These are phyloP conservation scores for Marasmius oreades DNA, from an alignment of 1,284 basidiomycete species.

Conservation along the genomic window DNA sequence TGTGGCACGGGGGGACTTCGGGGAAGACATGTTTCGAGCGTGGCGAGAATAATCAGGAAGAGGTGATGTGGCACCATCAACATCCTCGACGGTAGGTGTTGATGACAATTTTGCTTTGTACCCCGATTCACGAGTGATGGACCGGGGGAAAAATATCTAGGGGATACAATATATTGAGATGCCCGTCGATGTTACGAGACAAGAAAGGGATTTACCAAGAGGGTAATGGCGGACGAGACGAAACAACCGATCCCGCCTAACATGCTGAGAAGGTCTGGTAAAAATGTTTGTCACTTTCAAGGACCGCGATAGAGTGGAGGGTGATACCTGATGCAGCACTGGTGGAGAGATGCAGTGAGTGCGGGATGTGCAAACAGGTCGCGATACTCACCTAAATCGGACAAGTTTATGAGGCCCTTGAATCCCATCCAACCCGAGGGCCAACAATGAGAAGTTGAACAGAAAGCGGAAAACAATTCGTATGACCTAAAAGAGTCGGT, in stretches of 20 bases:
- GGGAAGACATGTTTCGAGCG: slow-evolving; percentile 16
- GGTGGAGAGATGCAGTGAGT: slow-evolving; percentile 1
- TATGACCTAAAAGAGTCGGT: slow-evolving; percentile 38
- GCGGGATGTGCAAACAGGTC: slow-evolving; percentile 1
- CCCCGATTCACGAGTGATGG: slow-evolving; percentile 57
- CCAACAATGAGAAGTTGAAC: slow-evolving; percentile 61
- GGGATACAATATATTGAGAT: not conserved
- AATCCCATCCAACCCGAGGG: slow-evolving; percentile 60
- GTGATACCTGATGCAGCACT: slow-evolving; percentile 10
- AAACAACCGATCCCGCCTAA: slow-evolving; percentile 67
- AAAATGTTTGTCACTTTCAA: slow-evolving; percentile 8
- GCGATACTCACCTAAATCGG: slow-evolving; percentile 43
- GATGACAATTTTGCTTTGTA: slow-evolving; percentile 41
- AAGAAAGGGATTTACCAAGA: slow-evolving; percentile 46
- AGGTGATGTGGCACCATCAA: slow-evolving; percentile 20
- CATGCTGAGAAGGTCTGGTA: slow-evolving; percentile 62
- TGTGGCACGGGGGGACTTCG: slow-evolving; percentile 13
- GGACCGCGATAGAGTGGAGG: slow-evolving; percentile 46
- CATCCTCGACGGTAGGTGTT: slow-evolving; percentile 21
- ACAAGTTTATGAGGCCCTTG: slow-evolving; percentile 45
- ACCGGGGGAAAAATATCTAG: slow-evolving; percentile 75
- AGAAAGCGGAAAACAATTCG: slow-evolving; percentile 68
- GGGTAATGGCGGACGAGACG: slow-evolving; percentile 69
- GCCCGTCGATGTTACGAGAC: not conserved
- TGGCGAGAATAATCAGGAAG: slow-evolving; percentile 25